Conservation (phyloP, 2,329 filamentous ascomycete genomes). For the Neurospora crassa region DNA sequence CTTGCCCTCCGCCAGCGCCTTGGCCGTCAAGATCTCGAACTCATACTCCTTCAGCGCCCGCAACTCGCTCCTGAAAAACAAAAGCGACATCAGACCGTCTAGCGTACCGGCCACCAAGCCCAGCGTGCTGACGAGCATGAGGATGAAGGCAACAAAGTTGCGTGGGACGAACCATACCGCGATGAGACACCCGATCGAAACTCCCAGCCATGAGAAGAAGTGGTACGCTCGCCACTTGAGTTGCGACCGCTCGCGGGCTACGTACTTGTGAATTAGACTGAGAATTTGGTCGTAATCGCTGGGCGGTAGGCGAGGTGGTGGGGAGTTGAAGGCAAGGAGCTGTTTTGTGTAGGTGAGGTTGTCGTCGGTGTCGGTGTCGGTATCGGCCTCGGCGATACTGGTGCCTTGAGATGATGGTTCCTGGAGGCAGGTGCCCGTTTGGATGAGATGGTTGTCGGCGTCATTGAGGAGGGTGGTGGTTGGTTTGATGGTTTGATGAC, state of each 20-base stretch:
- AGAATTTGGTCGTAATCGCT: conserved; percentile 57
- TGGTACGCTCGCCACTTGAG: conserved; percentile 62
- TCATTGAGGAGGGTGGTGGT: conserved; percentile 11
- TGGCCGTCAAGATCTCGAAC: conserved; percentile 77
- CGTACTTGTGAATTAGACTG: conserved; percentile 58
- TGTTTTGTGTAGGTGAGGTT: conserved; percentile 11
- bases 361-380: conserved; percentile 5
- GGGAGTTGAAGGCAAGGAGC: conserved; percentile 17
- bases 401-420: neutral
- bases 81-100: conserved; percentile 74
- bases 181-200: conserved; percentile 66
- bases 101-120: conserved; percentile 66
- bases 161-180: conserved; percentile 78
- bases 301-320: conserved; percentile 14
- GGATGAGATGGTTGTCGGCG: conserved; percentile 17
- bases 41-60: conserved; percentile 81
- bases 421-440: conserved; percentile 30
- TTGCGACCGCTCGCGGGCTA: conserved; percentile 60
- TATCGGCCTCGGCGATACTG: conserved; percentile 24
- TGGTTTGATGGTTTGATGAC: conserved; percentile 2
- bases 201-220: conserved; percentile 57
- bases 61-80: conserved; percentile 81
- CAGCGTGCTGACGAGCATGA: conserved; percentile 72
- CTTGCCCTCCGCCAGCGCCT: conserved; percentile 27
- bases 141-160: conserved; percentile 68